phyloP scores from a whole-genome alignment of 371 early-diverging fungal genomes.

The Saksenaea vasiformis region DNA sequence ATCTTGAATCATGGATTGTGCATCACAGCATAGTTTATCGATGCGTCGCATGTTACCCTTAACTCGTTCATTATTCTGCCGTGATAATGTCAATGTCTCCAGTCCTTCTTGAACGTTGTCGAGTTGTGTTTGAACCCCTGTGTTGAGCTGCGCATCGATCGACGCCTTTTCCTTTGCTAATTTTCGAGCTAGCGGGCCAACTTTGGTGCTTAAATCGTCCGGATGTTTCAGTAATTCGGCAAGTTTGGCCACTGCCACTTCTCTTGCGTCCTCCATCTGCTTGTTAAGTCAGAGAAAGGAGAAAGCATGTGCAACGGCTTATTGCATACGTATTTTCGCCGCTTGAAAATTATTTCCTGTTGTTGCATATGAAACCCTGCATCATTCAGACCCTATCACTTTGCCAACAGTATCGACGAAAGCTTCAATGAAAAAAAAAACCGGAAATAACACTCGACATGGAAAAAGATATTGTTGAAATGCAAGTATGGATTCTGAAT shows the following conservation, averaged over 20 bases:
- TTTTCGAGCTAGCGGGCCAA: constrained; percentile 76
- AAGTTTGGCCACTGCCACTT: constrained; percentile 51
- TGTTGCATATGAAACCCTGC: too few species aligned
- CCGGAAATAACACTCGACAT: too few species aligned
- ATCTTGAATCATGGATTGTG: constrained; percentile 83
- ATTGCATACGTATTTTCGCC: too few species aligned
- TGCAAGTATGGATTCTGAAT: too few species aligned
- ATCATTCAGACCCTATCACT: too few species aligned
- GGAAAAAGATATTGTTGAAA: too few species aligned
- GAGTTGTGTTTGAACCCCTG: constrained; percentile 89
- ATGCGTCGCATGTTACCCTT: constrained; percentile 77
- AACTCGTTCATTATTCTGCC: constrained; percentile 67
- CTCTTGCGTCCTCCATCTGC: constrained; percentile 54
- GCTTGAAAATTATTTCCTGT: too few species aligned
- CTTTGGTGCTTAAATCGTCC: constrained; percentile 89
- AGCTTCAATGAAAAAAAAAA: too few species aligned
- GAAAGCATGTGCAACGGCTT: too few species aligned
- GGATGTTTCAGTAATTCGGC: constrained; percentile 82
- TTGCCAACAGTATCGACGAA: too few species aligned
- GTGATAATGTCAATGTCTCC: constrained; percentile 70
- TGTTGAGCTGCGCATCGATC: constrained; percentile 93
- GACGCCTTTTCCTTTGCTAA: constrained; percentile 88
- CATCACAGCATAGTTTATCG: constrained; percentile 81
- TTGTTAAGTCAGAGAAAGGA: too few species aligned
- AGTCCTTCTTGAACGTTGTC: constrained; percentile 91